These are phyloP conservation scores for Imleria badia DNA, from an alignment of 768 basidiomycete genomes.

Conservation along the genomic window DNA sequence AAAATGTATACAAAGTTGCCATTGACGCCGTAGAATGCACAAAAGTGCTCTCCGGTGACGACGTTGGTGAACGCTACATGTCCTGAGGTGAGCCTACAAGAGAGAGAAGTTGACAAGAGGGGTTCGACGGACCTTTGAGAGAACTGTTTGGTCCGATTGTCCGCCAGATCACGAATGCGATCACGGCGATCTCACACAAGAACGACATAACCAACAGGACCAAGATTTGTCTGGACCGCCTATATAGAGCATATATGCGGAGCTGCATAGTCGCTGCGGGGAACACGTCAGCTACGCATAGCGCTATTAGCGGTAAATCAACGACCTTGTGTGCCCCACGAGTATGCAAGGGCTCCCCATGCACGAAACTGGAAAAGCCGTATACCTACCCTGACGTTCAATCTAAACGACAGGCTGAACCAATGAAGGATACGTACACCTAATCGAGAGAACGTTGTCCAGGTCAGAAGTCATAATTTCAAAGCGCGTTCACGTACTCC, in stretches of 20 bases:
- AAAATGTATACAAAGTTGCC: conserved; percentile 26
- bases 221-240: conserved; percentile 22
- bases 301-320: background rate
- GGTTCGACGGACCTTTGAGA: conserved; percentile 19
- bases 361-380: conserved; percentile 32
- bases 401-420: background rate
- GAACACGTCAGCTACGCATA: conserved; percentile 3
- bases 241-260: conserved; percentile 35
- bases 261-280: conserved; percentile 31
- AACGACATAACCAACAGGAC: conserved; percentile 19
- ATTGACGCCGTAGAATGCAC: conserved; percentile 25
- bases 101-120: background rate
- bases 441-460: background rate
- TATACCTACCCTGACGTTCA: conserved; percentile 17
- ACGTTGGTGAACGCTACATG: conserved; percentile 8
- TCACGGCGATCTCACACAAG: conserved; percentile 23
- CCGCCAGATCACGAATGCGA: conserved; percentile 26
- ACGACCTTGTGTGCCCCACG: conserved; percentile 34
- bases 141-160: conserved; percentile 26
- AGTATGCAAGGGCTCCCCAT: conserved; percentile 31
- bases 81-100: background rate
- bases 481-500: conserved; percentile 21
- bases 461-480: background rate
- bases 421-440: conserved; percentile 18
- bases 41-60: conserved; percentile 11